Conservation (phyloP, 1,139 yeast genomes). For the Yamadazyma jaroonii region DNA sequence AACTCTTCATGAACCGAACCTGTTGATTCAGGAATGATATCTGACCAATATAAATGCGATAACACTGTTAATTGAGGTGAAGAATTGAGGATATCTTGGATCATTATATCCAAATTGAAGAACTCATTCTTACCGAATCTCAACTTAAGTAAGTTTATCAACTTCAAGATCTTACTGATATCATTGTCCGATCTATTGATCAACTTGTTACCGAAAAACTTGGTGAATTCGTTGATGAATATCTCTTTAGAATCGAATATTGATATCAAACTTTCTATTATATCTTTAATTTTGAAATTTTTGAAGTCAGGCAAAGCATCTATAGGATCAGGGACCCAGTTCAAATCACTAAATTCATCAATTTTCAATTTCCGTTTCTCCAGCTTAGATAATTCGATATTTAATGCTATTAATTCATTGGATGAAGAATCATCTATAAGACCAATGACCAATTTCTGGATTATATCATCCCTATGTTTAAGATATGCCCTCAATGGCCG, state of each 20-base stretch:
- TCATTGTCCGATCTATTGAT: slow-evolving; percentile 41
- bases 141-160: slow-evolving; percentile 53
- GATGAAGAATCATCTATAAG: slow-evolving; percentile 51
- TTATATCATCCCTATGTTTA: slow-evolving; percentile 71
- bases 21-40: slow-evolving; percentile 27
- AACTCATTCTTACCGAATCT: slow-evolving; percentile 70
- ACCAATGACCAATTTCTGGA: slow-evolving; percentile 68
- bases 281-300: slow-evolving; percentile 60
- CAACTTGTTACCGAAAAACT: slow-evolving; percentile 61
- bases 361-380: slow-evolving; percentile 14
- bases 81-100: slow-evolving; percentile 67
- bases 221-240: slow-evolving; percentile 69
- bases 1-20: slow-evolving; percentile 49
- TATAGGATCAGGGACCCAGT: slow-evolving; percentile 91
- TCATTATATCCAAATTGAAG: slow-evolving; percentile 78
- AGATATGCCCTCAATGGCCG: slow-evolving; percentile 69
- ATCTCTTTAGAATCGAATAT: slow-evolving; percentile 77
- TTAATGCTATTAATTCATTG: slow-evolving; percentile 47
- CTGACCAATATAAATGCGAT: slow-evolving; percentile 55
- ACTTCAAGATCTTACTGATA: slow-evolving; percentile 36
- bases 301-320: slow-evolving; percentile 88
- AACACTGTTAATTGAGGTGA: slow-evolving; percentile 25
- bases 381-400: slow-evolving; percentile 45
- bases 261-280: slow-evolving; percentile 68
- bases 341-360: slow-evolving; percentile 45